Percentiles rank a stretch among this genome's conserved stretches.
These are phyloP conservation scores for Penicillium sp. DNA, from an alignment of 2,329 filamentous ascomycete genomes.

Conservation along the genomic window DNA sequence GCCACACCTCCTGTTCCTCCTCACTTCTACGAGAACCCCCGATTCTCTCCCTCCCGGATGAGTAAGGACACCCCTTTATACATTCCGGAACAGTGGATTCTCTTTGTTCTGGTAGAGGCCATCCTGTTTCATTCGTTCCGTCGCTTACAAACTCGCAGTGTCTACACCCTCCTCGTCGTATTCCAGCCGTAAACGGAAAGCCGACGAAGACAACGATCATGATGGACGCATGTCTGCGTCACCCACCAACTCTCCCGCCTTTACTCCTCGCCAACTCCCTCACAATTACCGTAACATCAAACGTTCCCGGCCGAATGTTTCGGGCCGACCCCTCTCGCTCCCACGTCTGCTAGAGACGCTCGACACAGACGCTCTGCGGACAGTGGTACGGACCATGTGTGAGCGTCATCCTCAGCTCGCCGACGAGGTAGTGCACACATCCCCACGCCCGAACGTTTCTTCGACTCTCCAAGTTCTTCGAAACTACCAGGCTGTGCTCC, in stretches of 20 bases:
- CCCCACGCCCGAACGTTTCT: slow-evolving; percentile 79
- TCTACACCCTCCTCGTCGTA: slow-evolving; percentile 41
- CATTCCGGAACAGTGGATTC: slow-evolving; percentile 8
- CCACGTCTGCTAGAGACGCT: slow-evolving; percentile 89
- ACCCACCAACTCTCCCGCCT: slow-evolving; percentile 74
- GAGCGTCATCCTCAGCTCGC: slow-evolving; percentile 82
- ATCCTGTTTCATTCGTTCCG: background rate
- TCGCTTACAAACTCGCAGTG: slow-evolving; percentile 29
- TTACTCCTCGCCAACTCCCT: slow-evolving; percentile 64
- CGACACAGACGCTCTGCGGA: slow-evolving; percentile 76
- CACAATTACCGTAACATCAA: slow-evolving; percentile 63
- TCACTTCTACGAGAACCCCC: slow-evolving; percentile 59
- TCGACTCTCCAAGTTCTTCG: slow-evolving; percentile 75
- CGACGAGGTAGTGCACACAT: slow-evolving; percentile 75
- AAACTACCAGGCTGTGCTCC: slow-evolving; percentile 75
- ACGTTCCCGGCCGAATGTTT: slow-evolving; percentile 64
- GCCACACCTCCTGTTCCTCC: slow-evolving; percentile 58
- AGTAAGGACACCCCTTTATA: slow-evolving; percentile 44
- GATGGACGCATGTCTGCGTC: slow-evolving; percentile 90
- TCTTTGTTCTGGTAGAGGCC: background rate
- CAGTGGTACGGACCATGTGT: slow-evolving; percentile 85
- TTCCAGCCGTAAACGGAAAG: slow-evolving; percentile 74
- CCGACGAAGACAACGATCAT: slow-evolving; percentile 63
- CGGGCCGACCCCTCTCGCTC: slow-evolving; percentile 62
- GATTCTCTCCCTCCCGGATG: slow-evolving; percentile 57